phyloP scores from a whole-genome alignment of 2,329 filamentous ascomycete species.

The Pestalotiopsis sp. region DNA sequence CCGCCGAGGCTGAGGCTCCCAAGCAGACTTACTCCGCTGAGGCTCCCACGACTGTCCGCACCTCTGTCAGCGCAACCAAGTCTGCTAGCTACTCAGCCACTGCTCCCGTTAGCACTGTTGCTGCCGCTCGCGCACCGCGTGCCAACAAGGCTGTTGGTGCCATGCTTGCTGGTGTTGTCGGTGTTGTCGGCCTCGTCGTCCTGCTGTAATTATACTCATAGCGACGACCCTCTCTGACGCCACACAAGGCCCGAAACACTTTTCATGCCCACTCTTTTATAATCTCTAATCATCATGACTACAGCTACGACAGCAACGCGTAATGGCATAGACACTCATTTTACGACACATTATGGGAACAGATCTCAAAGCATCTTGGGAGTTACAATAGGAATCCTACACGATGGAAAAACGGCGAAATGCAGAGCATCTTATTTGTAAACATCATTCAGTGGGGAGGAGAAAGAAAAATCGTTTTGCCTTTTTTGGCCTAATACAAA shows the following conservation, averaged over 20 bases:
- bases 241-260: neutral
- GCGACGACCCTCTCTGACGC: neutral
- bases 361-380: constrained; percentile 8
- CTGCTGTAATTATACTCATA: constrained; percentile 17
- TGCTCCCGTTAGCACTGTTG: constrained; percentile 6
- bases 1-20: constrained; percentile 37
- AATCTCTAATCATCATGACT: constrained; percentile 12
- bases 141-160: constrained; percentile 26
- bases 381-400: neutral
- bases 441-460: neutral
- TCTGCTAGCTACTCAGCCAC: constrained; percentile 9
- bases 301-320: constrained; percentile 11
- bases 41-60: constrained; percentile 21
- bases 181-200: constrained; percentile 20
- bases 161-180: constrained; percentile 29
- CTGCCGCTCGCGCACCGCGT: constrained; percentile 20
- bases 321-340: constrained; percentile 10
- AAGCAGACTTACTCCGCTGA: constrained; percentile 22
- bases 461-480: neutral
- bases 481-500: neutral
- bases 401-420: neutral
- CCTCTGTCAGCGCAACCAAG: constrained; percentile 4
- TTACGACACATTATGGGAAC: neutral
- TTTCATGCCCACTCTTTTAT: constrained; percentile 1
- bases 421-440: neutral